Conservation (phyloP, 306 rosid species). For the Carpinus fangiana region DNA sequence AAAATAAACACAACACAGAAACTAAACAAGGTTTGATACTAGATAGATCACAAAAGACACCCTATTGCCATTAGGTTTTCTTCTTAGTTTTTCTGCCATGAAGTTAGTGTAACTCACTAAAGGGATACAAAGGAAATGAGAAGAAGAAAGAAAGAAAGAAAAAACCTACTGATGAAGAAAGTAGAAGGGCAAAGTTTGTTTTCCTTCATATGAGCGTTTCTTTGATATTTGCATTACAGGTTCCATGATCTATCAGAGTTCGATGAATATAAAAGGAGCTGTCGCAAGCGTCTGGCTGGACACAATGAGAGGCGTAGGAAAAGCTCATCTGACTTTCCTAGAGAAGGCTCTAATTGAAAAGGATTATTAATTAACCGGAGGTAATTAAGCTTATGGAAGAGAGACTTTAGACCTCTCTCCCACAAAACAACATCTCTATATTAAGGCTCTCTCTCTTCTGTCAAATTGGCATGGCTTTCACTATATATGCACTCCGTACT, state of each 20-base stretch:
- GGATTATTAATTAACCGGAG: slow-evolving; percentile 9
- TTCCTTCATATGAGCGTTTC: not conserved
- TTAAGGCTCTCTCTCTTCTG: slow-evolving; percentile 82
- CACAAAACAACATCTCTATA: slow-evolving; percentile 11
- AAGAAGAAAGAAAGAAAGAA: not conserved
- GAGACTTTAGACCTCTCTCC: slow-evolving; percentile 27
- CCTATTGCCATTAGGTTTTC: not conserved
- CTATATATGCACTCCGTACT: not conserved
- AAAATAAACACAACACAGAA: too few species aligned
- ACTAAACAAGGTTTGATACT: too few species aligned
- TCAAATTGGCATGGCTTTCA: slow-evolving; percentile 41
- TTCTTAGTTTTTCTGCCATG: not conserved
- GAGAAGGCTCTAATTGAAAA: slow-evolving; percentile 44
- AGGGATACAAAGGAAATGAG: not conserved
- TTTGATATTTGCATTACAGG: slow-evolving; percentile 41
- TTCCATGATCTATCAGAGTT: slow-evolving; percentile 77
- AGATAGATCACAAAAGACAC: not conserved
- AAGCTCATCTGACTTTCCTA: slow-evolving; percentile 51
- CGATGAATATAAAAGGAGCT: slow-evolving; percentile 82
- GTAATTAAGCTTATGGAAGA: slow-evolving; percentile 20
- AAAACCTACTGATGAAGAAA: not conserved
- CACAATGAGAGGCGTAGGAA: slow-evolving; percentile 93
- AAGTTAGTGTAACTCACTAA: not conserved
- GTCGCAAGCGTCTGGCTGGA: slow-evolving; percentile 92
- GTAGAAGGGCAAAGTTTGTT: not conserved